Conservation (phyloP, 352 stramenopile species). For the Phytophthora colocasiae region DNA sequence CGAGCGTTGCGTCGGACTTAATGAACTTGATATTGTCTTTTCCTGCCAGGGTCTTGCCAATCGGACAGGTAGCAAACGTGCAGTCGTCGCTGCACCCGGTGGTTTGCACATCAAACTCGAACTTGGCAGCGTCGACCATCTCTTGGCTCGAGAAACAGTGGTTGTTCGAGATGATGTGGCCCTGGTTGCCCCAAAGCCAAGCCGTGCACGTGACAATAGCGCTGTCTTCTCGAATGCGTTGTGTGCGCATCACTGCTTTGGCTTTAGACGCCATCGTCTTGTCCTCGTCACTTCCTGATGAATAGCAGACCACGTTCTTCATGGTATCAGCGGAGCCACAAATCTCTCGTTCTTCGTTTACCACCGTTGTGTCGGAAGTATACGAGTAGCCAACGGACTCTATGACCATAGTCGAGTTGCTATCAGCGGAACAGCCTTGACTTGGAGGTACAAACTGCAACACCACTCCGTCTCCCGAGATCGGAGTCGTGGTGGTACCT, state of each 20-base stretch:
- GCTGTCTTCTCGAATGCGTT: slow-evolving; percentile 54
- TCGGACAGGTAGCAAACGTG: slow-evolving; percentile 46
- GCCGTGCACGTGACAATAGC: slow-evolving; percentile 48
- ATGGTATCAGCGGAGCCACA: slow-evolving; percentile 62
- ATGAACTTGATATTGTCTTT: slow-evolving; percentile 62
- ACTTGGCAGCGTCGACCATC: slow-evolving; percentile 53
- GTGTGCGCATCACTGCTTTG: slow-evolving; percentile 56
- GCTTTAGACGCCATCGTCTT: slow-evolving; percentile 49
- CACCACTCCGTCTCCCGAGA: slow-evolving; percentile 44
- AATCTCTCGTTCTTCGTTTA: slow-evolving; percentile 53
- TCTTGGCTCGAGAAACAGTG: slow-evolving; percentile 53
- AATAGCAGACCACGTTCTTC: slow-evolving; percentile 62
- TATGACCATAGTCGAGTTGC: slow-evolving; percentile 35
- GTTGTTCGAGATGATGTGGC: slow-evolving; percentile 76
- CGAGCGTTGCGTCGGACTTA: slow-evolving; percentile 53
- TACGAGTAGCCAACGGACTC: slow-evolving; percentile 48
- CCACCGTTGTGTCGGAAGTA: slow-evolving; percentile 42
- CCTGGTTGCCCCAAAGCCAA: slow-evolving; percentile 69
- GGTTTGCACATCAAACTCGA: slow-evolving; percentile 71
- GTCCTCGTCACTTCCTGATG: slow-evolving; percentile 35
- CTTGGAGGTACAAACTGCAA: slow-evolving; percentile 51
- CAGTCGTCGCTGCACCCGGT: slow-evolving; percentile 53
- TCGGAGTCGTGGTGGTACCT: slow-evolving; percentile 38
- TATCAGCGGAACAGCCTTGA: slow-evolving; percentile 26
- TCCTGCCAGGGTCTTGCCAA: slow-evolving; percentile 47